These are phyloP conservation scores for Rhodotorula sp. DNA, from an alignment of 1,284 basidiomycete genomes.

Conservation along the genomic window DNA sequence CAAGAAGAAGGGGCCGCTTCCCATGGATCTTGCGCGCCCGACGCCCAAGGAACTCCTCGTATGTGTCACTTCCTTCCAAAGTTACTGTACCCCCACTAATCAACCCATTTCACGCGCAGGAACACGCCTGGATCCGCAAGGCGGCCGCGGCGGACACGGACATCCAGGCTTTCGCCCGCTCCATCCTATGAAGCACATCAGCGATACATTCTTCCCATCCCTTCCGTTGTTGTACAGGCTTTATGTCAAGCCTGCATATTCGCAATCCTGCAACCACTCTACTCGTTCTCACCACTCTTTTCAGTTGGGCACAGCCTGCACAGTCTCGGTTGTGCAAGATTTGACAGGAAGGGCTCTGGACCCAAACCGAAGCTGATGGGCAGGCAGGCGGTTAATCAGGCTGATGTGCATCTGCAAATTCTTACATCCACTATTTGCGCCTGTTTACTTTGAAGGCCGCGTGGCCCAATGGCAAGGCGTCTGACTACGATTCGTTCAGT, in stretches of 20 bases:
- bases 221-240: too few relatives aligned
- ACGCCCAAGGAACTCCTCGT: slow-evolving; percentile 78
- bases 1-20: slow-evolving; percentile 49
- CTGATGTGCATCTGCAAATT: too few relatives aligned
- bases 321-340: too few relatives aligned
- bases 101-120: slow-evolving; percentile 11
- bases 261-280: not conserved
- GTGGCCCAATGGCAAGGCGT: not conserved
- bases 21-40: slow-evolving; percentile 53
- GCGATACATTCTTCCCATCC: not conserved
- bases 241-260: not conserved
- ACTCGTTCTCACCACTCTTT: too few relatives aligned
- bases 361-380: too few relatives aligned
- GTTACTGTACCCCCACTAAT: not conserved
- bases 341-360: too few relatives aligned
- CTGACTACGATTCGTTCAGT: slow-evolving; percentile 1
- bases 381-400: too few relatives aligned
- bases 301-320: too few relatives aligned
- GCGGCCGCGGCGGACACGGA: slow-evolving; percentile 41
- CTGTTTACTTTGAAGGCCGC: too few relatives aligned
- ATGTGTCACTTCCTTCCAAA: not conserved
- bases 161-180: slow-evolving; percentile 44
- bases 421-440: too few relatives aligned
- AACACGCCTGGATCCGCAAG: slow-evolving; percentile 43
- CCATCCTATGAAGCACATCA: slow-evolving; percentile 35